Evolutionary conservation across 257 asterid species (phyloP).

Genomic region (Fraxinus anomala): DNA sequence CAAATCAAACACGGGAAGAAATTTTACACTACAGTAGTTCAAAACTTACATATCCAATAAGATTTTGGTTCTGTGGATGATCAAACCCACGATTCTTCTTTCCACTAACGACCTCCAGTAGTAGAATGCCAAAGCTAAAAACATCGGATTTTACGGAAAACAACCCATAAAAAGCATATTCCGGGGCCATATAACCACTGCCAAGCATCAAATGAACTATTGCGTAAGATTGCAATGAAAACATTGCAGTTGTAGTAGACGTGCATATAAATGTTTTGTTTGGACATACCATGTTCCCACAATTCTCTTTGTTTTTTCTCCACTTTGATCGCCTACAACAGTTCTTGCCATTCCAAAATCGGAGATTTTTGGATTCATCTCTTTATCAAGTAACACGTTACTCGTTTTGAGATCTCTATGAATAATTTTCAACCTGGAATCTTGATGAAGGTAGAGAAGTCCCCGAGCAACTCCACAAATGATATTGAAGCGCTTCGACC

Average conservation of each 20-base stretch:
- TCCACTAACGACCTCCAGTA: conserved; percentile 37
- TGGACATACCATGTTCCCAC: conserved; percentile 36
- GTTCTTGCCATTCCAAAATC: conserved; percentile 41
- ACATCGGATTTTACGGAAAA: conserved; percentile 40
- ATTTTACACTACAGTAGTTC: background rate
- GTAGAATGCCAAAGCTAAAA: conserved; percentile 40
- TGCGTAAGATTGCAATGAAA: background rate
- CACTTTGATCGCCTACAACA: conserved; percentile 29
- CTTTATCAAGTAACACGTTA: conserved; percentile 38
- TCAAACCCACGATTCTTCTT: conserved; percentile 31
- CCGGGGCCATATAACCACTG: conserved; percentile 42
- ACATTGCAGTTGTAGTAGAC: background rate
- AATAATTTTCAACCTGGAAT: conserved; percentile 42
- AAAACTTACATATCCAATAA: conserved; percentile 39
- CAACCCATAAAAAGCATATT: conserved; percentile 36
- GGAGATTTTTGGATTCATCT: conserved; percentile 37
- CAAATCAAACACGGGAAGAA: background rate
- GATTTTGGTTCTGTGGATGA: conserved; percentile 26
- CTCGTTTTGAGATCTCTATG: conserved; percentile 44
- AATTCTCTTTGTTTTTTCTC: conserved; percentile 28
- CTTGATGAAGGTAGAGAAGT: conserved; percentile 47
- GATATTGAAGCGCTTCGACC: conserved; percentile 37
- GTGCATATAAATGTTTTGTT: background rate
- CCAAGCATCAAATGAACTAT: conserved; percentile 1
- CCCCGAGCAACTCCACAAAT: conserved; percentile 39